These are phyloP conservation scores for Clavispora asparagi DNA, from an alignment of 805 yeast genomes.

Conservation along the genomic window DNA sequence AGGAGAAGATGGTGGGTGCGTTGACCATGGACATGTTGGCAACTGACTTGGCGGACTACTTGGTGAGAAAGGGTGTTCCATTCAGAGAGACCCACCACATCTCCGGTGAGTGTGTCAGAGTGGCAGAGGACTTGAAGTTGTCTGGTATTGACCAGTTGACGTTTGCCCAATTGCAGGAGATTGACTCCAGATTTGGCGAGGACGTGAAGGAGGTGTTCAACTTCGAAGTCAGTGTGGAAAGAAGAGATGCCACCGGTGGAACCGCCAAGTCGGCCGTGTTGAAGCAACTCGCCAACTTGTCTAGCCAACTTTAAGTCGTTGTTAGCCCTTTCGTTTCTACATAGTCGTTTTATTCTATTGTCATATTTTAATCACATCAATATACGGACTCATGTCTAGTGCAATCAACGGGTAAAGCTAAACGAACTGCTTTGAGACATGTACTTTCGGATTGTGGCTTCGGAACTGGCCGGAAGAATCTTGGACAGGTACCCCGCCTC, in stretches of 20 bases:
- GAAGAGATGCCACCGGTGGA: slow-evolving; percentile 96
- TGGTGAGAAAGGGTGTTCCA: slow-evolving; percentile 97
- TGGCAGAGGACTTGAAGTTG: slow-evolving; percentile 72
- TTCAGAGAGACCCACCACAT: slow-evolving; percentile 99
- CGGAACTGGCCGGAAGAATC: background rate
- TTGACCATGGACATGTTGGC: slow-evolving; percentile 99
- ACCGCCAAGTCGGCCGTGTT: slow-evolving; percentile 89
- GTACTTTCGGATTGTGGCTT: background rate
- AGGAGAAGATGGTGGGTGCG: slow-evolving; percentile 76
- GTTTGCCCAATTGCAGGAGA: slow-evolving; percentile 68
- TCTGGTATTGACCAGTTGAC: slow-evolving; percentile 84
- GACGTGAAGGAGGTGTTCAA: slow-evolving; percentile 86
- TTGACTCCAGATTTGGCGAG: slow-evolving; percentile 72
- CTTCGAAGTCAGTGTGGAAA: slow-evolving; percentile 91
- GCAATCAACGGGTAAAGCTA: background rate
- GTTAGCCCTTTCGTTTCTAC: background rate
- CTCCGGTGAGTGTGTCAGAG: slow-evolving; percentile 94
- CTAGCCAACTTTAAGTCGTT: slow-evolving; percentile 11
- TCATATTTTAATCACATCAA: background rate
- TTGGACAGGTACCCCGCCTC: background rate
- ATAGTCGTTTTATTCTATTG: background rate
- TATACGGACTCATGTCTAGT: background rate
- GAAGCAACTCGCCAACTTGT: slow-evolving; percentile 54
- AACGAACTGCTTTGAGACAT: background rate
- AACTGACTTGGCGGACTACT: slow-evolving; percentile 95